A percentile compares a stretch with the other conserved stretches of the same genome.
phyloP scores from a whole-genome alignment of 306 rosid genomes.

The Cucumis melo region DNA sequence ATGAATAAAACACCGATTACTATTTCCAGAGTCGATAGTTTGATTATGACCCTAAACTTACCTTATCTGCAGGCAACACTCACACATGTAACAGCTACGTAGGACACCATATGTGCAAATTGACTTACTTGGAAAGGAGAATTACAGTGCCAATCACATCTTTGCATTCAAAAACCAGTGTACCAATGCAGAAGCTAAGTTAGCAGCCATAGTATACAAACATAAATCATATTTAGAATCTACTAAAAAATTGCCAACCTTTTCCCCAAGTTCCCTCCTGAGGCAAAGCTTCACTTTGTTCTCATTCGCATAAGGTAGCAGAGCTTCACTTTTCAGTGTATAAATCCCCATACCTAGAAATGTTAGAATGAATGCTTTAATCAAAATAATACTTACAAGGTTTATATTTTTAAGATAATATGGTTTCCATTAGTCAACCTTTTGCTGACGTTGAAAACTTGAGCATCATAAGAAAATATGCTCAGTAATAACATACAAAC shows the following conservation, averaged over 20 bases:
- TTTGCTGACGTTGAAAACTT: not conserved
- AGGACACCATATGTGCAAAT: conserved; percentile 51
- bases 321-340: conserved; percentile 65
- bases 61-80: conserved; percentile 37
- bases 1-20: too few species aligned
- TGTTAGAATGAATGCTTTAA: not conserved
- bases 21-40: too few species aligned
- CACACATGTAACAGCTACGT: conserved; percentile 70
- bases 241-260: conserved; percentile 31
- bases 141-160: conserved; percentile 1
- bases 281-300: conserved; percentile 21
- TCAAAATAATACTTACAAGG: not conserved
- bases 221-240: conserved; percentile 22
- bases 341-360: conserved; percentile 55
- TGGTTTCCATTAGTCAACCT: not conserved
- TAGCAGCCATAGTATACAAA: conserved; percentile 8
- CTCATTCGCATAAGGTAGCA: too few species aligned
- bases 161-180: not conserved
- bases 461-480: not conserved
- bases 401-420: not conserved
- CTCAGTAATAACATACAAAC: not conserved
- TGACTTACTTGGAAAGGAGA: conserved; percentile 16
- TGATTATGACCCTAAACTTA: not conserved
- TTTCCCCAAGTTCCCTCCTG: conserved; percentile 51
- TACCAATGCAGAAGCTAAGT: conserved; percentile 7